Percentiles rank a stretch among this genome's conserved stretches.
Conservation (phyloP, 768 basidiomycete species). For the Naematelia aurantialba region DNA sequence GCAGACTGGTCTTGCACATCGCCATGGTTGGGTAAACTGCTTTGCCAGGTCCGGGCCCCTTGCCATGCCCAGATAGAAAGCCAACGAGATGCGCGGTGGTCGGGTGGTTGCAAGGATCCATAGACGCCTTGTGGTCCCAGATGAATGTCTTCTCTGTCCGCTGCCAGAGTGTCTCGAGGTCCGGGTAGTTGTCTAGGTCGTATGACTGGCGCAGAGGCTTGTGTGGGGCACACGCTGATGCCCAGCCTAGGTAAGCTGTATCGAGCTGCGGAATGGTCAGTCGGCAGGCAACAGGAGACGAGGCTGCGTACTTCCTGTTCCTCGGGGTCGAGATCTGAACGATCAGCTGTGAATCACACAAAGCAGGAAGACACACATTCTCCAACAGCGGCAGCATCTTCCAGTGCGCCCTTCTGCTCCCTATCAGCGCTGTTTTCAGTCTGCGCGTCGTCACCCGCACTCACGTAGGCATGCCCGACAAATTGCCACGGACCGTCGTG, state of each 20-base stretch:
- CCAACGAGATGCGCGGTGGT: conserved; percentile 39
- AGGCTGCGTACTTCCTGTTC: conserved; percentile 36
- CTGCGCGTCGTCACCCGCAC: too few relatives aligned
- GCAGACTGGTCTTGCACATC: conserved; percentile 45
- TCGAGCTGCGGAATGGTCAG: conserved; percentile 25
- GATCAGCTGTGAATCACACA: conserved; percentile 8
- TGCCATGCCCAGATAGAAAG: conserved; percentile 38
- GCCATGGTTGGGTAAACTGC: conserved; percentile 44
- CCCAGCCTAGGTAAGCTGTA: conserved; percentile 44
- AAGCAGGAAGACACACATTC: conserved; percentile 31
- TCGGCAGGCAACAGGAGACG: not conserved
- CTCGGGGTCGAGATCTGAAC: conserved; percentile 32
- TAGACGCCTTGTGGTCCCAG: conserved; percentile 48
- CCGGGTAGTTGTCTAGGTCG: conserved; percentile 26
- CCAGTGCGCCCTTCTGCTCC: conserved; percentile 36
- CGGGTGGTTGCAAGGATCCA: conserved; percentile 48
- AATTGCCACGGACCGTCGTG: conserved; percentile 48
- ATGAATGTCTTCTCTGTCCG: conserved; percentile 40
- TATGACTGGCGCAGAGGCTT: conserved; percentile 40
- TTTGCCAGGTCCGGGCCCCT: conserved; percentile 44
- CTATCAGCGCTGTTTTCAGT: too few relatives aligned
- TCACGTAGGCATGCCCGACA: conserved; percentile 47
- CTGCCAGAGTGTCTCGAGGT: conserved; percentile 27
- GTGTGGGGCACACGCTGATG: conserved; percentile 45
- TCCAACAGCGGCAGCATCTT: conserved; percentile 38